Evolutionary conservation across 1,139 yeast genomes (phyloP).

Genomic region (Magnusiomyces paraingens): DNA sequence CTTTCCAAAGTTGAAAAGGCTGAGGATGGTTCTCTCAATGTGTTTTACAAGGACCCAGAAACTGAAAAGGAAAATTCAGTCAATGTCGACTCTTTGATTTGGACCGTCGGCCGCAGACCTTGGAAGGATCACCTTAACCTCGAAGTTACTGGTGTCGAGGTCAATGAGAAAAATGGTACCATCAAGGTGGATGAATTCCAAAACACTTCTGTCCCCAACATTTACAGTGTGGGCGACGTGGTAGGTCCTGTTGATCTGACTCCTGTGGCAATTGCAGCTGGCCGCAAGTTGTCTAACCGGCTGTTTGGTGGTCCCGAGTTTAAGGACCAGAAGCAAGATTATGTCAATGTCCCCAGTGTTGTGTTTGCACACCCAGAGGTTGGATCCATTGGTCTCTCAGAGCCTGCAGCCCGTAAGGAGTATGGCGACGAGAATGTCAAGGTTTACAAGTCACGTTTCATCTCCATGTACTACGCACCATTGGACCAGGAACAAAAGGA

Average conservation of each 20-base stretch:
- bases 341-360: conserved; percentile 76
- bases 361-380: conserved; percentile 97
- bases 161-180: not conserved
- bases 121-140: conserved; percentile 60
- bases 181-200: conserved; percentile 52
- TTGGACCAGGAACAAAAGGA: conserved; percentile 57
- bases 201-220: conserved; percentile 61
- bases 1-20: conserved; percentile 57
- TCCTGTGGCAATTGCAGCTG: conserved; percentile 98
- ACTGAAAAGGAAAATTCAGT: not conserved
- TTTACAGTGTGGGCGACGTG: conserved; percentile 89
- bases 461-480: conserved; percentile 92
- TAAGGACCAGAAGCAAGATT: conserved; percentile 71
- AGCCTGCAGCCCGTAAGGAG: conserved; percentile 64
- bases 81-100: conserved; percentile 67
- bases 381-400: conserved; percentile 84
- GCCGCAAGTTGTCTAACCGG: conserved; percentile 87
- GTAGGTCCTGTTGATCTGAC: conserved; percentile 83
- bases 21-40: conserved; percentile 51
- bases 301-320: conserved; percentile 72
- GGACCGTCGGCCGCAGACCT: conserved; percentile 93
- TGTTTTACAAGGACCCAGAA: not conserved
- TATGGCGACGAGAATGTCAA: conserved; percentile 79
- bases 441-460: conserved; percentile 74
- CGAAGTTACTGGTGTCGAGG: conserved; percentile 34